Evolutionary conservation across 2,329 filamentous ascomycete genomes (phyloP).

Genomic region (Orbilia oligospora): DNA sequence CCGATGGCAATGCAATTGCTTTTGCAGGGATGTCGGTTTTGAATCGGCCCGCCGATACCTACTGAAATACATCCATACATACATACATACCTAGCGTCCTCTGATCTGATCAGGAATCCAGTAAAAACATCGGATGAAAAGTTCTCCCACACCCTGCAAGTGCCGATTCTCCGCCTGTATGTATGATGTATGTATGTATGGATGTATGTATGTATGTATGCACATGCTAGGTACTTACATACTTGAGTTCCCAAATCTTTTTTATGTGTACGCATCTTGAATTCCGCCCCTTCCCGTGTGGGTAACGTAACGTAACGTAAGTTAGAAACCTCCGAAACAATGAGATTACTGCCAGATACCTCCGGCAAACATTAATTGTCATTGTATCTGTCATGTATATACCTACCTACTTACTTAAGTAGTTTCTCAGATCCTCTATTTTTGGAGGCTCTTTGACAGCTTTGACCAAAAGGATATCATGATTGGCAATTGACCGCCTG

Average conservation of each 20-base stretch:
- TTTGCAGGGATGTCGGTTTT: slow-evolving; percentile 44
- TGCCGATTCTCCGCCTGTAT: slow-evolving; percentile 2
- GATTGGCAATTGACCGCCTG: slow-evolving; percentile 26
- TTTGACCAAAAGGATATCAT: neutral
- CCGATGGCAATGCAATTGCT: slow-evolving; percentile 22
- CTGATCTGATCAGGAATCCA: slow-evolving; percentile 45
- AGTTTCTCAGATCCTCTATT: slow-evolving; percentile 18
- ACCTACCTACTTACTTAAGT: neutral
- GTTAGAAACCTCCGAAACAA: slow-evolving; percentile 34
- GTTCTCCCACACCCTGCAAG: slow-evolving; percentile 41
- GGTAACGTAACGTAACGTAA: no score
- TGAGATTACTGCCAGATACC: neutral
- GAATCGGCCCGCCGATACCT: slow-evolving; percentile 46
- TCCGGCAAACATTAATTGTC: no score
- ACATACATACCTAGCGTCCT: slow-evolving; percentile 5
- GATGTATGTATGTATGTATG: neutral
- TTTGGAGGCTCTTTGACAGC: slow-evolving; percentile 20
- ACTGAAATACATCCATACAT: no score
- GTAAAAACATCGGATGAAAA: slow-evolving; percentile 60
- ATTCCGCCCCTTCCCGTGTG: slow-evolving; percentile 12
- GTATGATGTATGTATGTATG: neutral
- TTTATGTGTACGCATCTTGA: no score
- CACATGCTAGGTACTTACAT: neutral
- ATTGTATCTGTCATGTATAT: no score
- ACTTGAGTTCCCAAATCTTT: no score